phyloP scores from a whole-genome alignment of 306 rosid species.

The Quercus robur region DNA sequence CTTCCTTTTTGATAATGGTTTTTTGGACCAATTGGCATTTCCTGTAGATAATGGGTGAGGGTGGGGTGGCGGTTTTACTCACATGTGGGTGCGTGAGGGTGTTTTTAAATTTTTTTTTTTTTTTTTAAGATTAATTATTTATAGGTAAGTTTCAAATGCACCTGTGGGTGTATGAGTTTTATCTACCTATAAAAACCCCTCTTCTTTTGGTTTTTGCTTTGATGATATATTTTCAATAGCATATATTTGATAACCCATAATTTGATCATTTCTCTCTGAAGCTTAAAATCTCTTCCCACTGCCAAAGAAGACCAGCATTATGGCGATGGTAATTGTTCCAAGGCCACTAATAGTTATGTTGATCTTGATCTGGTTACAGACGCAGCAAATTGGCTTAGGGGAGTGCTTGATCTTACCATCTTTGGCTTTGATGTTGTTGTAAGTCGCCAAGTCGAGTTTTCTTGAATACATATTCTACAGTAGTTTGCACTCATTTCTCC shows the following conservation, averaged over 20 bases:
- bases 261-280: slow-evolving; percentile 1
- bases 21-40: neutral
- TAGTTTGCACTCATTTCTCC: neutral
- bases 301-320: slow-evolving; percentile 24
- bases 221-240: neutral
- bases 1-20: neutral
- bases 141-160: too few relatives aligned
- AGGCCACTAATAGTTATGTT: slow-evolving; percentile 26
- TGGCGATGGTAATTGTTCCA: slow-evolving; percentile 17
- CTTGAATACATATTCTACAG: neutral
- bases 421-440: slow-evolving; percentile 65
- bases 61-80: neutral
- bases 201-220: neutral
- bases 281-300: slow-evolving; percentile 75
- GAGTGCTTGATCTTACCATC: slow-evolving; percentile 16
- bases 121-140: too few relatives aligned
- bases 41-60: neutral
- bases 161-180: neutral
- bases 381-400: slow-evolving; percentile 70
- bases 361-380: slow-evolving; percentile 54
- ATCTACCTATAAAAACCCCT: neutral
- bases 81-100: neutral
- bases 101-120: too few relatives aligned
- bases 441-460: slow-evolving; percentile 14
- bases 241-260: neutral